Evolutionary conservation across 768 basidiomycete genomes (phyloP), one percentile per base, ranked within the genome.

Genomic region (Xerocomus spinulosus): DNA sequence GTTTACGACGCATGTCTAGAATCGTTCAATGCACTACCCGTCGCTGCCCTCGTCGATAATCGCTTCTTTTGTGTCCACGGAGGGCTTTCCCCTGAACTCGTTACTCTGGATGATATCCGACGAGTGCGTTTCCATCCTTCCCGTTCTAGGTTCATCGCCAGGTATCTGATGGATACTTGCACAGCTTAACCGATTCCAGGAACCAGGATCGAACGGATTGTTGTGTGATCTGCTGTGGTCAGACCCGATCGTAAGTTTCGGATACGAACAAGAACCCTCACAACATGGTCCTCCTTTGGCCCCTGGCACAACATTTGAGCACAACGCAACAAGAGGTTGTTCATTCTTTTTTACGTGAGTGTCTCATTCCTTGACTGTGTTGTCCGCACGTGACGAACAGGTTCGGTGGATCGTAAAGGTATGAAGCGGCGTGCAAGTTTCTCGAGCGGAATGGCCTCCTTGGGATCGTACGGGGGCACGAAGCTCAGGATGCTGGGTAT

Each of bases 21-120:
- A 36, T 90, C 90, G 0, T 99, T 98, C 73, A 86, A 84, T 60
- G 84, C 90, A 20, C 76, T 99, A 5, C 96, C 96, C 3, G 71
- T 99, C 28, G 79, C 92, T 0, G 96, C 92, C 7, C 73, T 98
- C 48, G 88, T 99, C 67, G 96, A 99, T 65, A 78, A 82, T 53
- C 88, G 92, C 59, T 98, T 99, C 74, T 87, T 99, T 67, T 98
- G 95, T 61, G 92, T 98, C 3, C 96, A 98, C 56, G 96, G 96
- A 2, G 96, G 96, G 4, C 77, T 99, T 30, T 92, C 90, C 0
- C 96, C 96, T 0, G 83, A 88, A 54, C 76, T 99, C 1, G 70
- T 83, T 36, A 82, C 80, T 6, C 73, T 99, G 4, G 80, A 82
- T 28, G 95, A 99, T 62, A 57, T 95, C 9, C 67, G 75, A 21